Evolutionary conservation across 2,329 filamentous ascomycete genomes (phyloP).

Genomic region (Colletotrichum salicis): DNA sequence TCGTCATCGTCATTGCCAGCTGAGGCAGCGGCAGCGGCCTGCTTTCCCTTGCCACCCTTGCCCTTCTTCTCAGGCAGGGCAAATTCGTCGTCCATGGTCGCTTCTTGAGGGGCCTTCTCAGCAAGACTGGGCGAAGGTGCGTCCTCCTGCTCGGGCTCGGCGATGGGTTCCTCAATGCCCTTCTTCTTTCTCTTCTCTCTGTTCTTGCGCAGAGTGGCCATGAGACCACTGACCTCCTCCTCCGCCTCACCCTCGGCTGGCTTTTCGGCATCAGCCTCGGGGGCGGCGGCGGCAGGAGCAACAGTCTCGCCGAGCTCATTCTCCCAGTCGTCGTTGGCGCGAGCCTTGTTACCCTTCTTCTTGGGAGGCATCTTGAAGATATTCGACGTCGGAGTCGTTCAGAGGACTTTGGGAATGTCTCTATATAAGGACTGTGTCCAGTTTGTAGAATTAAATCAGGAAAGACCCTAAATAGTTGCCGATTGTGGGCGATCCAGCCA

Average conservation of each 20-base stretch:
- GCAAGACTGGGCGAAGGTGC: conserved; percentile 60
- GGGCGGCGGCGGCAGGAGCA: conserved; percentile 67
- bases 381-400: conserved; percentile 28
- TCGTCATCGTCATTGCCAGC: conserved; percentile 60
- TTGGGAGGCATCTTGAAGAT: conserved; percentile 82
- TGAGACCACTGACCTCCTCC: conserved; percentile 72
- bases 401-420: neutral
- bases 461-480: conserved; percentile 7
- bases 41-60: conserved; percentile 65
- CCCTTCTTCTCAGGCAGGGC: conserved; percentile 81
- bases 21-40: conserved; percentile 54
- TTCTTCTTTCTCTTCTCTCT: conserved; percentile 92
- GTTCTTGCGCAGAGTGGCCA: conserved; percentile 84
- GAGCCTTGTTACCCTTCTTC: conserved; percentile 89
- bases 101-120: conserved; percentile 82
- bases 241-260: conserved; percentile 65
- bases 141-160: conserved; percentile 61
- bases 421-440: conserved; percentile 2
- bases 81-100: conserved; percentile 86
- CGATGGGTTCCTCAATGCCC: conserved; percentile 76
- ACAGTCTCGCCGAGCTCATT: conserved; percentile 85
- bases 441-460: neutral
- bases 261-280: conserved; percentile 60
- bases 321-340: conserved; percentile 92
- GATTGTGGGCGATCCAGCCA: conserved; percentile 24